These are phyloP conservation scores for Linanthus parryae DNA, from an alignment of 148 eudicot species.

Conservation along the genomic window DNA sequence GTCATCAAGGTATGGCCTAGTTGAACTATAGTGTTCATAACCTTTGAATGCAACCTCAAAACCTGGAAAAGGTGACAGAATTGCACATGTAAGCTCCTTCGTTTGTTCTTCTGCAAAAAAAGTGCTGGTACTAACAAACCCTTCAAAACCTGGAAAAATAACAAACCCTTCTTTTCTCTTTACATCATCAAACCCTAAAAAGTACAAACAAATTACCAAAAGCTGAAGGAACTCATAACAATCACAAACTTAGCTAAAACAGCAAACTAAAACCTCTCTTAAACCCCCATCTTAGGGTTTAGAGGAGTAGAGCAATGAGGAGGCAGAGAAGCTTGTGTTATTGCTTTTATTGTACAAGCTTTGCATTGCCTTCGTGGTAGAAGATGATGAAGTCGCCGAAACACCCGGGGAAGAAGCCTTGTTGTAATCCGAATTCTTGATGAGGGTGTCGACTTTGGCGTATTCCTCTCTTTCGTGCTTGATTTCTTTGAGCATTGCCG, in stretches of 20 bases:
- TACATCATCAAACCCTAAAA: conserved; percentile 21
- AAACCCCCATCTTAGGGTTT: conserved; percentile 23
- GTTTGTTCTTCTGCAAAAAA: conserved; percentile 13
- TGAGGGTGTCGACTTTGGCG: conserved; percentile 42
- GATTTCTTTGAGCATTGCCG: conserved; percentile 85
- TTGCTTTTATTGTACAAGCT: conserved; percentile 31
- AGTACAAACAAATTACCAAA: conserved; percentile 1
- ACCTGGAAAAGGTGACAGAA: conserved; percentile 24
- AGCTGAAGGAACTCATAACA: background rate
- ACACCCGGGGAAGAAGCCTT: conserved; percentile 11
- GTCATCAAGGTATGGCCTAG: too few relatives aligned
- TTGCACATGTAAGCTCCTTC: conserved; percentile 22
- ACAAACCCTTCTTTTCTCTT: conserved; percentile 15
- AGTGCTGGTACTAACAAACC: conserved; percentile 1
- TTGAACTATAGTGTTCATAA: too few relatives aligned
- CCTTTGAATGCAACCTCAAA: conserved; percentile 16
- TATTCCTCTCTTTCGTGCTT: conserved; percentile 64
- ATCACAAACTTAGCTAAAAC: background rate
- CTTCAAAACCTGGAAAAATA: conserved; percentile 11
- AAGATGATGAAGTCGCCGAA: conserved; percentile 28
- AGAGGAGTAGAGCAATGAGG: conserved; percentile 67
- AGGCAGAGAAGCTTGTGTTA: conserved; percentile 61
- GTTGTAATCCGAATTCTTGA: conserved; percentile 42
- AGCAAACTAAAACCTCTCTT: conserved; percentile 1
- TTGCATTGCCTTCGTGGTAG: conserved; percentile 10